Conservation (phyloP, 2,329 filamentous ascomycete genomes). For the Fusarium chlamydosporum region DNA sequence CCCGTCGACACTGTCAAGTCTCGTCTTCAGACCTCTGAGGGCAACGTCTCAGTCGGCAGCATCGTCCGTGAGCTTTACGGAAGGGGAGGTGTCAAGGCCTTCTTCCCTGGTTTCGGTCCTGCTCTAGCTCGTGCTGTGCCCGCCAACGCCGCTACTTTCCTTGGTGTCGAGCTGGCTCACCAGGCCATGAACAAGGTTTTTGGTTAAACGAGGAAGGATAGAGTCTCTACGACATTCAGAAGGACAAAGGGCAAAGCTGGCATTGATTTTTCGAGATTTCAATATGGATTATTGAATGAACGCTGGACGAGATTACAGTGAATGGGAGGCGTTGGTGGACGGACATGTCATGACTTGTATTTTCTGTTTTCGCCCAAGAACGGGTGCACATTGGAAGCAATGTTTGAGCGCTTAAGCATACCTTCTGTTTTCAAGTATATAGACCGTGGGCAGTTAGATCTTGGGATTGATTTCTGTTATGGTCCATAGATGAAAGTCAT, state of each 20-base stretch:
- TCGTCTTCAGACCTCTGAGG: constrained; percentile 90
- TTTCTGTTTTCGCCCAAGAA: constrained; percentile 13
- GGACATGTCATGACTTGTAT: constrained; percentile 30
- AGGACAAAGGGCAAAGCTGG: constrained; percentile 28
- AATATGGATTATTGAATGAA: constrained; percentile 12
- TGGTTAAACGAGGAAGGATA: constrained; percentile 52
- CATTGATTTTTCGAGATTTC: constrained; percentile 20
- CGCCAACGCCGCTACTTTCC: constrained; percentile 95
- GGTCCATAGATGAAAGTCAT: constrained; percentile 24
- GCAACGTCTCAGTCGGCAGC: constrained; percentile 82
- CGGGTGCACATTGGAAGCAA: constrained; percentile 28
- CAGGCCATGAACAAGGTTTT: constrained; percentile 85
- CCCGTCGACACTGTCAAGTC: constrained; percentile 98
- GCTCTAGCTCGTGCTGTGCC: constrained; percentile 93
- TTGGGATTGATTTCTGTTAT: constrained; percentile 15
- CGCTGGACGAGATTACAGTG: constrained; percentile 16
- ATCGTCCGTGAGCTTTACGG: constrained; percentile 87
- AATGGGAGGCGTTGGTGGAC: constrained; percentile 38
- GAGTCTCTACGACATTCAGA: constrained; percentile 3
- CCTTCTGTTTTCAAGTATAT: constrained; percentile 29
- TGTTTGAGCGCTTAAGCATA: constrained; percentile 32
- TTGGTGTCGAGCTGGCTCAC: constrained; percentile 87
- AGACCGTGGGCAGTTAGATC: constrained; percentile 25
- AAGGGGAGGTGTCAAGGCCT: constrained; percentile 86
- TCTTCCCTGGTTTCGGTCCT: constrained; percentile 97